These are phyloP conservation scores for Capsicum rhomboideum DNA, from an alignment of 257 asterid species.

Conservation along the genomic window DNA sequence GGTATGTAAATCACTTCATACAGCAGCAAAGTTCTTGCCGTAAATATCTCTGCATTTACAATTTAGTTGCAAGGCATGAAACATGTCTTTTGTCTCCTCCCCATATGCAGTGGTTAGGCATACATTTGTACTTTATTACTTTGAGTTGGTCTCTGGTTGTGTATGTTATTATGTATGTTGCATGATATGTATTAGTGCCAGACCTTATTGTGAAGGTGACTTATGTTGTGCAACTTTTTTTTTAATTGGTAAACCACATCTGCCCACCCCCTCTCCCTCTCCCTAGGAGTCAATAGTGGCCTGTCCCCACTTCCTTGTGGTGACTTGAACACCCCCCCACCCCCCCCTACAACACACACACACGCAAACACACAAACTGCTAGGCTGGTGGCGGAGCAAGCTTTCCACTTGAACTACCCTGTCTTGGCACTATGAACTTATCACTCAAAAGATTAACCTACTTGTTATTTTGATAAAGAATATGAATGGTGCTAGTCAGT, in stretches of 20 bases:
- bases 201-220: neutral
- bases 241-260: neutral
- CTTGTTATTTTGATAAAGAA: neutral
- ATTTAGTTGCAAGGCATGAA: neutral
- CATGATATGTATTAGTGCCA: neutral
- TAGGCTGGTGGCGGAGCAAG: neutral
- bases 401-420: neutral
- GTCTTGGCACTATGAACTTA: neutral
- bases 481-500: neutral
- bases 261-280: neutral
- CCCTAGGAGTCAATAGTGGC: neutral
- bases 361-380: too few species aligned
- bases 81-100: neutral
- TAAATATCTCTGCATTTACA: neutral
- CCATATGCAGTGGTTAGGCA: neutral
- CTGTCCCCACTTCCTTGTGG: neutral
- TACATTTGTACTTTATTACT: neutral
- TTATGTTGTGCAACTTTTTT: neutral
- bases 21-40: neutral
- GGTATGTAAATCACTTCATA: conserved; percentile 35
- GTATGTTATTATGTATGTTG: neutral
- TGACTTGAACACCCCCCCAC: neutral
- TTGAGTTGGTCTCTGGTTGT: neutral
- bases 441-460: neutral
- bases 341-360: too few species aligned